phyloP scores from a whole-genome alignment of 352 stramenopile genomes.

The Plasmopara halstedii region DNA sequence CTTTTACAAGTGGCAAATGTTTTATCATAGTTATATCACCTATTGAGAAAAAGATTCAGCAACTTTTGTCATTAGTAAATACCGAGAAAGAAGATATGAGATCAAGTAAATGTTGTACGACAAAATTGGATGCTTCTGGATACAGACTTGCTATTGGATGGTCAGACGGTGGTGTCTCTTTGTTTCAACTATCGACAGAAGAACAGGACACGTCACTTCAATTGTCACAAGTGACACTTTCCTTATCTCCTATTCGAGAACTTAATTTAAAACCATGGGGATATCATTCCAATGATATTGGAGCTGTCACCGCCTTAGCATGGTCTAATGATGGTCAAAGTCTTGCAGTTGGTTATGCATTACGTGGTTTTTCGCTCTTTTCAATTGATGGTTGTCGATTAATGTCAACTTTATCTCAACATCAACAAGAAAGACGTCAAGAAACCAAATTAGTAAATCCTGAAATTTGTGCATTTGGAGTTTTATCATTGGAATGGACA shows the following conservation, averaged over 20 bases:
- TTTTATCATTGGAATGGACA: constrained; percentile 53
- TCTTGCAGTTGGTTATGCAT: constrained; percentile 57
- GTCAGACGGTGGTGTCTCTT: constrained; percentile 59
- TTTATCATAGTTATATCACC: constrained; percentile 73
- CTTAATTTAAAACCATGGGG: constrained; percentile 59
- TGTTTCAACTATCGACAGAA: constrained; percentile 44
- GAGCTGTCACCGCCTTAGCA: constrained; percentile 49
- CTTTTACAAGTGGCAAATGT: constrained; percentile 70
- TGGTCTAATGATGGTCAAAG: constrained; percentile 59
- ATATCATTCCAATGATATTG: constrained; percentile 45
- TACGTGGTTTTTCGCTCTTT: constrained; percentile 73
- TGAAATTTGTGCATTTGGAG: constrained; percentile 55
- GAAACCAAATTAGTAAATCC: constrained; percentile 22
- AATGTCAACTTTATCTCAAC: constrained; percentile 77
- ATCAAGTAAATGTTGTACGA: constrained; percentile 39
- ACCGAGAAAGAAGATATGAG: constrained; percentile 27
- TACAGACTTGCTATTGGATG: constrained; percentile 57
- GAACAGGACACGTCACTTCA: background rate
- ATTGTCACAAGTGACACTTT: constrained; percentile 9
- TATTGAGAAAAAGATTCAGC: constrained; percentile 48
- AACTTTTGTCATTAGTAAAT: constrained; percentile 71
- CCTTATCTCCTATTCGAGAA: constrained; percentile 51
- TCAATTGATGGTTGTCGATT: constrained; percentile 70
- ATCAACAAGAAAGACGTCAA: constrained; percentile 48
- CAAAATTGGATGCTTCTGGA: constrained; percentile 36